phyloP scores from a whole-genome alignment of 352 stramenopile genomes.

The Globisporangium irregulare region DNA sequence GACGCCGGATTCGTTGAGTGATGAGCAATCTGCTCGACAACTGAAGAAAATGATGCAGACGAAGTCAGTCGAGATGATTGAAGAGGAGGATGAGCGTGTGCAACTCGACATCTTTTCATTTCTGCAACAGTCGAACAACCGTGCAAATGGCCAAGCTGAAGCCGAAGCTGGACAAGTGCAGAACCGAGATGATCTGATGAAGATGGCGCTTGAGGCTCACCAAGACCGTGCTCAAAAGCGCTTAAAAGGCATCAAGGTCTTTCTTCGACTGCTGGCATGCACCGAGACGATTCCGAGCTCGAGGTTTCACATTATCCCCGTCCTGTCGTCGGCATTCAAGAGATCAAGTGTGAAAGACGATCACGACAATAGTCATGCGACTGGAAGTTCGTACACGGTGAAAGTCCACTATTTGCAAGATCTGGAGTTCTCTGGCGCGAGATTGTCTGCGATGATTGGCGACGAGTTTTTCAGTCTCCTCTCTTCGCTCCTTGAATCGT shows the following conservation, averaged over 20 bases:
- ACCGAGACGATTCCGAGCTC: constrained; percentile 56
- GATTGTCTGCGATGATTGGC: constrained; percentile 39
- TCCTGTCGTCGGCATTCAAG: constrained; percentile 77
- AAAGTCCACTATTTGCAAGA: constrained; percentile 80
- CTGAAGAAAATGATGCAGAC: constrained; percentile 67
- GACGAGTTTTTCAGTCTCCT: constrained; percentile 72
- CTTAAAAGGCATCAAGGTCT: constrained; percentile 65
- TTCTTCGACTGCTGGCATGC: constrained; percentile 48
- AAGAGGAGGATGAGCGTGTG: constrained; percentile 84
- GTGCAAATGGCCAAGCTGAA: constrained; percentile 7
- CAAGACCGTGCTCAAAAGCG: constrained; percentile 42
- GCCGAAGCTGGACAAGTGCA: constrained; percentile 1
- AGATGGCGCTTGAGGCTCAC: constrained; percentile 46
- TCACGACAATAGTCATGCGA: not conserved
- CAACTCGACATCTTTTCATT: constrained; percentile 83
- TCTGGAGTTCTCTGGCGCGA: constrained; percentile 64
- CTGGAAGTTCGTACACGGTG: constrained; percentile 20
- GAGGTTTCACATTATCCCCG: constrained; percentile 69
- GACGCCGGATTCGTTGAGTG: constrained; percentile 13
- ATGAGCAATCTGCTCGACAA: constrained; percentile 49
- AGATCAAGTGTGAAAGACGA: constrained; percentile 13
- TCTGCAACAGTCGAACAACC: constrained; percentile 47
- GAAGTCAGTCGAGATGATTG: constrained; percentile 71
- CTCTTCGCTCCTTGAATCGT: constrained; percentile 45
- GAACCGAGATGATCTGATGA: constrained; percentile 48